phyloP scores from a whole-genome alignment of 768 basidiomycete species.

The Fibroporia radiculosa region DNA sequence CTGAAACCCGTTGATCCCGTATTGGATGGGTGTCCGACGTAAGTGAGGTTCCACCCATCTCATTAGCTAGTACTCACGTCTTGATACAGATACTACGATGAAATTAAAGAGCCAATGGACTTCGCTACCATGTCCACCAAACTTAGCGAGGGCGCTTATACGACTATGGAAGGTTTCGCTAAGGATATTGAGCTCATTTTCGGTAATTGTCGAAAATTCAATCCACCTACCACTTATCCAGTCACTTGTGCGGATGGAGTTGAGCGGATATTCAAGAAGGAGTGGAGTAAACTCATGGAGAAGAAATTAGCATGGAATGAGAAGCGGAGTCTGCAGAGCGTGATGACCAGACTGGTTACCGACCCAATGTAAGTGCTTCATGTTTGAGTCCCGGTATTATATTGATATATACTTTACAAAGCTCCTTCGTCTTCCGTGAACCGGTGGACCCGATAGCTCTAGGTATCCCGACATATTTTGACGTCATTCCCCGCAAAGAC shows the following conservation, averaged over 20 bases:
- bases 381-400: neutral
- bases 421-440: slow-evolving; percentile 72
- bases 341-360: slow-evolving; percentile 62
- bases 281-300: slow-evolving; percentile 76
- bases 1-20: slow-evolving; percentile 76
- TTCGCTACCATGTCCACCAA: slow-evolving; percentile 74
- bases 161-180: slow-evolving; percentile 74
- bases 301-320: slow-evolving; percentile 70
- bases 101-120: slow-evolving; percentile 92
- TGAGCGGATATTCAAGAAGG: slow-evolving; percentile 72
- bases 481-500: slow-evolving; percentile 77
- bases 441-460: slow-evolving; percentile 84
- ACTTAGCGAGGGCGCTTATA: slow-evolving; percentile 59
- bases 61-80: neutral
- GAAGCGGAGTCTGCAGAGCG: slow-evolving; percentile 66
- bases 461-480: slow-evolving; percentile 82
- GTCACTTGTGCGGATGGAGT: slow-evolving; percentile 62
- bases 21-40: slow-evolving; percentile 87
- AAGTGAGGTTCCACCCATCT: slow-evolving; percentile 27
- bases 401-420: slow-evolving; percentile 20
- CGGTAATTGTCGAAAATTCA: slow-evolving; percentile 88
- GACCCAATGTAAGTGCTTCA: slow-evolving; percentile 52
- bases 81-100: slow-evolving; percentile 71
- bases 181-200: slow-evolving; percentile 79
- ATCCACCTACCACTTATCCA: slow-evolving; percentile 74